A percentile compares a stretch with the other conserved stretches of the same genome.
Evolutionary conservation across 495 filamentous ascomycete species (phyloP).

Genomic region (Haplographium delicatum): DNA sequence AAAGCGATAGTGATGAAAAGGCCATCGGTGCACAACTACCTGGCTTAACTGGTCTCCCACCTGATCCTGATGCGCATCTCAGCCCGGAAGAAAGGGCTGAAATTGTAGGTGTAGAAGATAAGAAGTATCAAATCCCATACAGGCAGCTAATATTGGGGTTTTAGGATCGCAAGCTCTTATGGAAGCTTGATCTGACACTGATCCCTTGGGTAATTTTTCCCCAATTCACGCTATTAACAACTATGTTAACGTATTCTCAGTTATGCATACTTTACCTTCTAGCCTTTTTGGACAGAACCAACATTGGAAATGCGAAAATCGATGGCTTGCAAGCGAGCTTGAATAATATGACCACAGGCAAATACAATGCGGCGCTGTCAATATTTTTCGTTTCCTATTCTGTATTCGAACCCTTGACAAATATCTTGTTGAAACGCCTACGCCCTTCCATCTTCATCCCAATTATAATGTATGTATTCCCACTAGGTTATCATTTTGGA

Average conservation of each 20-base stretch:
- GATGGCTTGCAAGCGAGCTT: constrained; percentile 64
- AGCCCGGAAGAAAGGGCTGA: too few species aligned
- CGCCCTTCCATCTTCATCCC: constrained; percentile 54
- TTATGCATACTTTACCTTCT: constrained; percentile 80
- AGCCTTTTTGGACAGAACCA: constrained; percentile 77
- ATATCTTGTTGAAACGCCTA: constrained; percentile 75
- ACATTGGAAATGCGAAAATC: constrained; percentile 87
- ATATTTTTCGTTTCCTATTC: constrained; percentile 94
- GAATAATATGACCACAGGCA: constrained; percentile 49
- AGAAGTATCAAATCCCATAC: too few species aligned
- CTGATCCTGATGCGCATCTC: too few species aligned
- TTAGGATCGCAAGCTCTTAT: constrained; percentile 62
- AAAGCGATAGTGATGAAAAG: too few species aligned
- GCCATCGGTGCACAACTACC: too few species aligned
- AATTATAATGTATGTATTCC: constrained; percentile 59
- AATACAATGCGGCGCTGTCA: constrained; percentile 74
- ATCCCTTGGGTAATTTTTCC: constrained; percentile 60
- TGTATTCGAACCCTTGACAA: constrained; percentile 81
- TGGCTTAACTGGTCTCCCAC: too few species aligned
- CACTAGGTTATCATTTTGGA: too few species aligned
- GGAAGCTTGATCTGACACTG: constrained; percentile 64
- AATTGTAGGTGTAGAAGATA: too few species aligned
- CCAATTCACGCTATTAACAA: not conserved
- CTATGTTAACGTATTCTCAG: constrained; percentile 23
- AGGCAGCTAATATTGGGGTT: constrained; percentile 9